phyloP scores from a whole-genome alignment of 441 rosid genomes.

The Viola pubescens region DNA sequence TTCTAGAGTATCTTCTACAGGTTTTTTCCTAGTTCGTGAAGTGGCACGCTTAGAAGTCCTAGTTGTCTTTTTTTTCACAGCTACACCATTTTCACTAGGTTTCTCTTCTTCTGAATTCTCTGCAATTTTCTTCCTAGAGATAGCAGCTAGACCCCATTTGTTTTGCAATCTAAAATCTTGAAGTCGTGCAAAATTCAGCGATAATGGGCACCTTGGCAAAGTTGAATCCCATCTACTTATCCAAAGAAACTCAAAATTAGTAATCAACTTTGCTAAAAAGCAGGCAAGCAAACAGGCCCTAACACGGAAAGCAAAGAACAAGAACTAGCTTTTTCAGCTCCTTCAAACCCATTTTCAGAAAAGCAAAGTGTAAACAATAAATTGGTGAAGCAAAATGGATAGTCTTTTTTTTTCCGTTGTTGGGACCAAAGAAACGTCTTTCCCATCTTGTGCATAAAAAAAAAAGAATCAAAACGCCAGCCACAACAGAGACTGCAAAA shows the following conservation, averaged over 20 bases:
- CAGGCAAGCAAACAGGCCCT: not conserved
- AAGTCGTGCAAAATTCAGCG: slow-evolving; percentile 33
- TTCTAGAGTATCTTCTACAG: slow-evolving; percentile 21
- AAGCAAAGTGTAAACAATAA: not conserved
- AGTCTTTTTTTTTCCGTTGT: not conserved
- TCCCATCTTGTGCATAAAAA: too few species aligned
- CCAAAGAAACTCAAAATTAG: slow-evolving; percentile 3
- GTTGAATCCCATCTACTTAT: slow-evolving; percentile 47
- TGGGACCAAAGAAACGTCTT: too few species aligned
- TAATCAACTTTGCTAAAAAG: not conserved
- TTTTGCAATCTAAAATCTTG: slow-evolving; percentile 38
- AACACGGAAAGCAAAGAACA: not conserved
- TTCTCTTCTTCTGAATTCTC: slow-evolving; percentile 36
- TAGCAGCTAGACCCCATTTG: slow-evolving; percentile 39
- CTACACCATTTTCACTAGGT: slow-evolving; percentile 37
- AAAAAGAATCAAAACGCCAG: not conserved
- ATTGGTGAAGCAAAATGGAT: not conserved
- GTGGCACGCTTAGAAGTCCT: slow-evolving; percentile 35
- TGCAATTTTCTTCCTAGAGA: slow-evolving; percentile 45
- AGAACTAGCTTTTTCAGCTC: not conserved
- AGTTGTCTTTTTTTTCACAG: slow-evolving; percentile 36
- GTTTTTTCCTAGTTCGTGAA: slow-evolving; percentile 54
- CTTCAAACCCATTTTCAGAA: not conserved
- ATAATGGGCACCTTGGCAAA: slow-evolving; percentile 23
- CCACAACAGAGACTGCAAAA: not conserved